Conservation (phyloP, 148 eudicot genomes). For the Persicaria tinctoria region DNA sequence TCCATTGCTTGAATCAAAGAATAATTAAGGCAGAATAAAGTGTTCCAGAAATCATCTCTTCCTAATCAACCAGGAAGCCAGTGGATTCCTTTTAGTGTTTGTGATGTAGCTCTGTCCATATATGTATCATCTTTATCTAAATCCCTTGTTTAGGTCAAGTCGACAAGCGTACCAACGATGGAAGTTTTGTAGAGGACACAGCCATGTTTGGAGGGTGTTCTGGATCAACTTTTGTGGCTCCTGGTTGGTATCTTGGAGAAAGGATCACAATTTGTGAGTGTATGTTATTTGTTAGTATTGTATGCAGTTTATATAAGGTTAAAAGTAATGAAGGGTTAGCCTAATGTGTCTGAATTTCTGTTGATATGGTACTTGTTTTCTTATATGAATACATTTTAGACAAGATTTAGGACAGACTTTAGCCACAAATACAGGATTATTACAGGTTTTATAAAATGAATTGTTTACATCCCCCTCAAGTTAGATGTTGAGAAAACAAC, state of each 20-base stretch:
- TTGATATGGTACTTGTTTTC: neutral
- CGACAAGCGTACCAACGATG: neutral
- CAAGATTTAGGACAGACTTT: neutral
- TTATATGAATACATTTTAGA: neutral
- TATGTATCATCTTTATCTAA: neutral
- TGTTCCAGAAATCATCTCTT: neutral
- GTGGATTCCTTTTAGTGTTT: too few species aligned
- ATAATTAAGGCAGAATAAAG: neutral
- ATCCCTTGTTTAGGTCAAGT: neutral
- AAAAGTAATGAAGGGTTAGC: neutral
- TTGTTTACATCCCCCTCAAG: neutral
- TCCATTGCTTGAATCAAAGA: neutral
- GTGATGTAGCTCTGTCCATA: neutral
- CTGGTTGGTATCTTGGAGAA: slow-evolving; percentile 1
- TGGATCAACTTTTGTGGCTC: neutral
- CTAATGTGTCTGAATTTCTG: neutral
- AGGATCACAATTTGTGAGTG: neutral
- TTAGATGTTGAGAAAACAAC: too few species aligned
- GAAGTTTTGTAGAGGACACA: neutral
- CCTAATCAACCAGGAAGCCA: too few species aligned
- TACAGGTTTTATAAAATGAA: neutral
- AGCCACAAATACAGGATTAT: neutral
- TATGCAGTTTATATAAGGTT: neutral
- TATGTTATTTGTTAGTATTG: neutral
- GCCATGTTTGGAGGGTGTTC: neutral